A percentile compares a stretch with the other conserved stretches of the same genome.
These are phyloP conservation scores for Lachnellula willkommii DNA, from an alignment of 2,329 filamentous ascomycete genomes.

Conservation along the genomic window DNA sequence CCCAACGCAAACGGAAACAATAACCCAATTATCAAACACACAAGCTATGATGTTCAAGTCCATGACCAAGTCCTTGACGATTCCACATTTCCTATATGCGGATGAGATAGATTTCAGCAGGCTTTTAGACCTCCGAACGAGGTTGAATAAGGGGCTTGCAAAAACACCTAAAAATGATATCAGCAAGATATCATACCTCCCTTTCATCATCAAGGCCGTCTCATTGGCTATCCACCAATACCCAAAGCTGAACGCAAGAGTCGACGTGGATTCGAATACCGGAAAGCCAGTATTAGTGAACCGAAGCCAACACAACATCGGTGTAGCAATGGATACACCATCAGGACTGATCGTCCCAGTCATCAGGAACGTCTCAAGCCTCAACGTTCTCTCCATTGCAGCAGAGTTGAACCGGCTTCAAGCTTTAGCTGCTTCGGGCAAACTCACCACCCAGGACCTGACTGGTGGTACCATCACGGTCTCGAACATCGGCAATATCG, in stretches of 20 bases:
- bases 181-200: conserved; percentile 77
- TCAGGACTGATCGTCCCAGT: conserved; percentile 86
- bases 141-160: conserved; percentile 62
- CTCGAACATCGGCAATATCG: conserved; percentile 93
- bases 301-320: conserved; percentile 87
- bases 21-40: conserved; percentile 65
- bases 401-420: conserved; percentile 71
- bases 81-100: conserved; percentile 93
- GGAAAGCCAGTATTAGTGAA: conserved; percentile 69
- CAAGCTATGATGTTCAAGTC: conserved; percentile 95
- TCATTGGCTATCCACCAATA: conserved; percentile 77
- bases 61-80: conserved; percentile 87
- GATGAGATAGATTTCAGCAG: conserved; percentile 80
- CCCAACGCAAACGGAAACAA: conserved; percentile 59
- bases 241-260: conserved; percentile 80
- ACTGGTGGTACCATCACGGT: conserved; percentile 87
- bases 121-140: conserved; percentile 65
- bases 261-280: conserved; percentile 55
- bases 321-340: conserved; percentile 91
- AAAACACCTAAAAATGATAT: conserved; percentile 36
- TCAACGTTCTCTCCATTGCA: conserved; percentile 74
- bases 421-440: conserved; percentile 65
- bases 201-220: conserved; percentile 93
- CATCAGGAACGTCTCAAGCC: conserved; percentile 72
- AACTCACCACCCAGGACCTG: conserved; percentile 69